These are phyloP conservation scores for Aspergillus calidoustus DNA, from an alignment of 2,329 filamentous ascomycete genomes.

Conservation along the genomic window DNA sequence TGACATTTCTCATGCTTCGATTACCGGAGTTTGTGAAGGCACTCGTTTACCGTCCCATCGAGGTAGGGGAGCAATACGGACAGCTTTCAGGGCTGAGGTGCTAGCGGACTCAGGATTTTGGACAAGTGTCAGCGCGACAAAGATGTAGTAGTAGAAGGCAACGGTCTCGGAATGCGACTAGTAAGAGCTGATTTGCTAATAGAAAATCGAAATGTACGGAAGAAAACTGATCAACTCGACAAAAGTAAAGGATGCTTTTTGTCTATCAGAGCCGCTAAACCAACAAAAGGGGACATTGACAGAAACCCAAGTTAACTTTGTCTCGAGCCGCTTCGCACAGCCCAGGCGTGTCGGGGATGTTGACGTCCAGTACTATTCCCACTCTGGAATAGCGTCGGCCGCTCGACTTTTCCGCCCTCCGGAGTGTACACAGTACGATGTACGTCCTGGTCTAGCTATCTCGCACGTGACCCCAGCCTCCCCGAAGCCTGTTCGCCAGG, in stretches of 20 bases:
- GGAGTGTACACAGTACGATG: no score
- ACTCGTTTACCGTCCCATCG: constrained; percentile 35
- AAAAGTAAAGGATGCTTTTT: background rate
- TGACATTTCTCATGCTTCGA: constrained; percentile 63
- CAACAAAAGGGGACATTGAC: constrained; percentile 2
- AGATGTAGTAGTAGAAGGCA: constrained; percentile 19
- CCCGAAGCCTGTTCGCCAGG: background rate
- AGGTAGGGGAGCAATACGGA: constrained; percentile 6
- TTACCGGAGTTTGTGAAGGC: constrained; percentile 23
- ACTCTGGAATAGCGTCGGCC: background rate
- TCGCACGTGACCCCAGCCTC: constrained; percentile 8
- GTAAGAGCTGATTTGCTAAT: constrained; percentile 30
- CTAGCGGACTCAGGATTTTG: background rate
- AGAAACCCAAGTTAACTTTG: constrained; percentile 3
- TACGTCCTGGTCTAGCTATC: background rate
- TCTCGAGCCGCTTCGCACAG: constrained; percentile 7
- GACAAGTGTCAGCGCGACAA: constrained; percentile 1
- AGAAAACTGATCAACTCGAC: constrained; percentile 10
- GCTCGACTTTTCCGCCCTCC: background rate
- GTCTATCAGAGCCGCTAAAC: constrained; percentile 1
- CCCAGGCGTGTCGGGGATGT: constrained; percentile 6
- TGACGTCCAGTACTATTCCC: background rate
- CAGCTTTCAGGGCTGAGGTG: background rate
- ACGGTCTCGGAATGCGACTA: constrained; percentile 37
- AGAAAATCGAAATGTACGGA: constrained; percentile 5